phyloP scores from a whole-genome alignment of 169 alveolate genomes.

The Eimeria falciformis region DNA sequence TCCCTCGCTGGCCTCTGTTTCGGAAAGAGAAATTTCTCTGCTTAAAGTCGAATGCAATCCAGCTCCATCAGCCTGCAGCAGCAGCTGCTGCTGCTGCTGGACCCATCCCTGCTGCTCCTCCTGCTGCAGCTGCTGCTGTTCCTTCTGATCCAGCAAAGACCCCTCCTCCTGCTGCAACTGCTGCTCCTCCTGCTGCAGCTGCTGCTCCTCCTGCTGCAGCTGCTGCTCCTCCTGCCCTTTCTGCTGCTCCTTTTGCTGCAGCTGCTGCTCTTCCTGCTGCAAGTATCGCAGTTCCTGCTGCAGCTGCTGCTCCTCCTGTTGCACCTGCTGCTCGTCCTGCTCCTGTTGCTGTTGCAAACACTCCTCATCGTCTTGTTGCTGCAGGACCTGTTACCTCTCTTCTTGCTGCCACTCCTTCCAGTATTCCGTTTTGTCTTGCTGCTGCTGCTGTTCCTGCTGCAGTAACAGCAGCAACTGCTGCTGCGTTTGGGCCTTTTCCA shows the following conservation, averaged over 20 bases:
- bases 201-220: not conserved
- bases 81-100: constrained; percentile 24
- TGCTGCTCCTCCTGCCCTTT: not conserved
- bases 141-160: not conserved
- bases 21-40: constrained; percentile 47
- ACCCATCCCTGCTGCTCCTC: not conserved
- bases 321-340: constrained; percentile 7
- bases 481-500: not conserved
- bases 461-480: not conserved
- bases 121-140: not conserved
- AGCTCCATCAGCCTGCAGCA: not conserved
- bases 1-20: not conserved
- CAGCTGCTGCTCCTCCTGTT: not conserved
- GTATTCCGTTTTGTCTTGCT: not conserved
- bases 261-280: not conserved
- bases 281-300: not conserved
- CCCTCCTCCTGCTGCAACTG: too few relatives aligned
- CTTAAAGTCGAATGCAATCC: constrained; percentile 35
- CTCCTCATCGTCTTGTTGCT: not conserved
- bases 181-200: too few relatives aligned
- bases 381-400: not conserved
- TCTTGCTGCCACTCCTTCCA: not conserved
- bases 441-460: not conserved
- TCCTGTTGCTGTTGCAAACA: not conserved
- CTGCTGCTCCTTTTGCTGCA: not conserved